A percentile compares a stretch with the other conserved stretches of the same genome.
Evolutionary conservation across 1,284 basidiomycete genomes (phyloP).

Genomic region (Cutaneotrichosporon cavernicola): DNA sequence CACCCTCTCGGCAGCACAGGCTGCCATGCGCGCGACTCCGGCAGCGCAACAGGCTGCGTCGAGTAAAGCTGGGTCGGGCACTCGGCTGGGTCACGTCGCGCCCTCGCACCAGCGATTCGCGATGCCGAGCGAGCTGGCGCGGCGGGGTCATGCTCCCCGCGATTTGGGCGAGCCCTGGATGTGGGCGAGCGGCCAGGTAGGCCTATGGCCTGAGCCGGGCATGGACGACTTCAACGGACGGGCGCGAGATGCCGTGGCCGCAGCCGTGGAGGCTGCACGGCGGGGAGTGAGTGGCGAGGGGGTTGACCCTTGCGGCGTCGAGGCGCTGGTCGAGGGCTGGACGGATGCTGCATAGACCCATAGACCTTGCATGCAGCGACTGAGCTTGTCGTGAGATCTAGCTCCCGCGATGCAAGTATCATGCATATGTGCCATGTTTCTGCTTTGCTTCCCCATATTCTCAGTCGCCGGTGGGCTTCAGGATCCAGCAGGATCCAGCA

Average conservation of each 20-base stretch:
- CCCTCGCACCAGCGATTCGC: slow-evolving; percentile 38
- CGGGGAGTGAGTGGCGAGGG: background rate
- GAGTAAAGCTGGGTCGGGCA: slow-evolving; percentile 1
- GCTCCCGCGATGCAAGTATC: too few species aligned
- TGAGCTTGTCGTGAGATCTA: too few species aligned
- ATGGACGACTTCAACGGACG: background rate
- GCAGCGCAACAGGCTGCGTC: slow-evolving; percentile 15
- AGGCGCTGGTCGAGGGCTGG: slow-evolving; percentile 1
- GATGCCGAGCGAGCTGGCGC: slow-evolving; percentile 24
- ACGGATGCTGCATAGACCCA: background rate
- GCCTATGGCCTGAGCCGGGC: slow-evolving; percentile 22
- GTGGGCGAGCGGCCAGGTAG: slow-evolving; percentile 30
- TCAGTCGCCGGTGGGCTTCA: too few species aligned
- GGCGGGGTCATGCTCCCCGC: slow-evolving; percentile 29
- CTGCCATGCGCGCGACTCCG: slow-evolving; percentile 27
- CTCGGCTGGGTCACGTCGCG: slow-evolving; percentile 37
- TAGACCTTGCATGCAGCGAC: background rate
- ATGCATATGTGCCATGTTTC: too few species aligned
- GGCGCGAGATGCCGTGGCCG: slow-evolving; percentile 7
- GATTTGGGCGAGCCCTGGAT: slow-evolving; percentile 36
- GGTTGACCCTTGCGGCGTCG: background rate
- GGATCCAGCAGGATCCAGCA: too few species aligned
- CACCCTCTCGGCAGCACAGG: slow-evolving; percentile 27
- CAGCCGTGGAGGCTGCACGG: background rate
- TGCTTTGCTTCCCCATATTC: too few species aligned